Conservation (phyloP, 2,329 filamentous ascomycete genomes). For the Cephalotrichum gorgonifer region DNA sequence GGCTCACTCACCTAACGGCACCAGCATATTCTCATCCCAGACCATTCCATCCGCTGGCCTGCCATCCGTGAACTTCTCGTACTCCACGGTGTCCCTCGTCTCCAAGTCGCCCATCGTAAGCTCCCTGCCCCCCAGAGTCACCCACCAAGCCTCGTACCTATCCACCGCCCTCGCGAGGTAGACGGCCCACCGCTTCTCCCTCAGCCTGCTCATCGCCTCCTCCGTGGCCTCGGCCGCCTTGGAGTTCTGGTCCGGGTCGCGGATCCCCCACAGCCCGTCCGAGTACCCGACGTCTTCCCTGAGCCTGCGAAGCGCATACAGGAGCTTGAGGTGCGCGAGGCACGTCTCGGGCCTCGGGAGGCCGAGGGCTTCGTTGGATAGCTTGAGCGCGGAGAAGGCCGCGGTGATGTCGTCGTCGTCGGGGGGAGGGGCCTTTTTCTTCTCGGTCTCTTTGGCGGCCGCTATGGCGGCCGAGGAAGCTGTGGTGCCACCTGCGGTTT, state of each 20-base stretch:
- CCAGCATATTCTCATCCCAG: slow-evolving; percentile 35
- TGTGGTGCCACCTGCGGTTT: background rate
- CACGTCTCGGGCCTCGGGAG: slow-evolving; percentile 36
- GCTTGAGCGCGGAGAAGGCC: slow-evolving; percentile 1
- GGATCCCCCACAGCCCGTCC: slow-evolving; percentile 57
- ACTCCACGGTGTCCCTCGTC: slow-evolving; percentile 11
- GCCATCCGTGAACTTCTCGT: slow-evolving; percentile 21
- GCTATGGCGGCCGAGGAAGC: background rate
- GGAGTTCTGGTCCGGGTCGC: slow-evolving; percentile 6
- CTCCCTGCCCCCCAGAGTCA: slow-evolving; percentile 17
- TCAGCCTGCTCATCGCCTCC: slow-evolving; percentile 36
- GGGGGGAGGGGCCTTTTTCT: background rate
- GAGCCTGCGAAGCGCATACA: slow-evolving; percentile 56
- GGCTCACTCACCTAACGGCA: slow-evolving; percentile 44
- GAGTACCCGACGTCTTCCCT: slow-evolving; percentile 56
- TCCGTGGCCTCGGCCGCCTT: slow-evolving; percentile 18
- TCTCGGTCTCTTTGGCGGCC: background rate
- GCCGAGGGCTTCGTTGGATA: slow-evolving; percentile 4
- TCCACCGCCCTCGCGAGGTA: slow-evolving; percentile 59
- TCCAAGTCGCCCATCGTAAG: slow-evolving; percentile 27
- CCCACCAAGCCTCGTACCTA: slow-evolving; percentile 60
- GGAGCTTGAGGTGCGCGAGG: slow-evolving; percentile 63
- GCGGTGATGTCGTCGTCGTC: background rate
- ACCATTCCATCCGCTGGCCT: slow-evolving; percentile 9
- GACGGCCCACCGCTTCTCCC: slow-evolving; percentile 65